Evolutionary conservation across 805 yeast genomes (phyloP).

Genomic region (Metschnikowia cubensis): DNA sequence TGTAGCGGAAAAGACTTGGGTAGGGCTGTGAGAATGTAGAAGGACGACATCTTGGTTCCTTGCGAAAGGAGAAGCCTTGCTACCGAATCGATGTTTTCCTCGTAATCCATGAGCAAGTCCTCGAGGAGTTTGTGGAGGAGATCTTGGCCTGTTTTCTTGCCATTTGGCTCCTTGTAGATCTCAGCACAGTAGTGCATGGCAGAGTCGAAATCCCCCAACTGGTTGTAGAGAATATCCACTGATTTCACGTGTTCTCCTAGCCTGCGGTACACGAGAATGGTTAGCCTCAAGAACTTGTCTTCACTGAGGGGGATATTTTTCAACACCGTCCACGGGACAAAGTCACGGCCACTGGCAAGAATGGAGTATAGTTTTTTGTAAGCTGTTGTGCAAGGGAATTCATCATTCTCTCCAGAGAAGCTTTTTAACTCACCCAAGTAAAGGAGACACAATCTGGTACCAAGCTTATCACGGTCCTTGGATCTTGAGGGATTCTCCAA

Average conservation of each 20-base stretch:
- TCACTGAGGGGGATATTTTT: slow-evolving; percentile 31
- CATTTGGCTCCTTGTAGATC: slow-evolving; percentile 34
- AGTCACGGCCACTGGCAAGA: slow-evolving; percentile 28
- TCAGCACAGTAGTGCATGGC: slow-evolving; percentile 60
- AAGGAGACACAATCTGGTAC: slow-evolving; percentile 32
- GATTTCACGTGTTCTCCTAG: slow-evolving; percentile 61
- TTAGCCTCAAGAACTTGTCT: slow-evolving; percentile 38
- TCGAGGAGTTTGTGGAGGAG: slow-evolving; percentile 51
- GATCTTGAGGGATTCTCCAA: slow-evolving; percentile 16
- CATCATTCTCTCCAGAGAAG: slow-evolving; percentile 6
- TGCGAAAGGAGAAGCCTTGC: slow-evolving; percentile 39
- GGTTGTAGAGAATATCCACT: slow-evolving; percentile 55
- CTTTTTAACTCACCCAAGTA: slow-evolving; percentile 27
- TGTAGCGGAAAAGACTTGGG: slow-evolving; percentile 49
- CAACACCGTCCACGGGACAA: slow-evolving; percentile 36
- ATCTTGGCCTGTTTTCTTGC: slow-evolving; percentile 36
- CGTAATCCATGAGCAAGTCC: slow-evolving; percentile 39
- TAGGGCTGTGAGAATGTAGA: slow-evolving; percentile 43
- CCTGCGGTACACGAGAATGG: slow-evolving; percentile 55
- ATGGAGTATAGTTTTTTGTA: slow-evolving; percentile 33
- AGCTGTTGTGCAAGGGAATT: slow-evolving; percentile 12
- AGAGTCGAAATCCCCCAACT: slow-evolving; percentile 50
- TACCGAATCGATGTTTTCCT: slow-evolving; percentile 34
- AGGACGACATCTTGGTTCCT: slow-evolving; percentile 46
- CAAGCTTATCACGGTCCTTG: slow-evolving; percentile 24